Evolutionary conservation across 2,329 filamentous ascomycete species (phyloP), one percentile per base, ranked within the genome.

Genomic region (Scedosporium boydii): DNA sequence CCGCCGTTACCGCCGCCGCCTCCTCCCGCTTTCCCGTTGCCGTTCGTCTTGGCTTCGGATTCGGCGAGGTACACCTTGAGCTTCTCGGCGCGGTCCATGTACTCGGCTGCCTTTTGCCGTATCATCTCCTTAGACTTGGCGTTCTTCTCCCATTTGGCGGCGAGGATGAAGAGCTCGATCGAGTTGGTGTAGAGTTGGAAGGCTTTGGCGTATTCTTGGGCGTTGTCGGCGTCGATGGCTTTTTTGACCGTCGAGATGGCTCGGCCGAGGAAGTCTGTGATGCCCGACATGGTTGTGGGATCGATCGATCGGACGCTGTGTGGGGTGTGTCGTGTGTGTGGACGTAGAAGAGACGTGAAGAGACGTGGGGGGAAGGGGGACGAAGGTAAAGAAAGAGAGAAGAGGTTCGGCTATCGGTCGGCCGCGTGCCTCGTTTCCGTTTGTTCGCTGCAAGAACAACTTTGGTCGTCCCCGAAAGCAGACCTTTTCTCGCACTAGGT

Each of bases 71-170:
- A 95, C 62, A 88, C 86, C 77, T 99, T 99, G 67, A 99, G 85
- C 80, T 98, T 98, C 80, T 99, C 95, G 66, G 95, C 95, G 66
- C 95, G 91, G 77, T 97, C 93, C 89, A 99, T 96, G 81, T 99
- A 99, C 74, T 97, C 93, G 69, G 83, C 90, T 21, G 93, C 92
- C 80, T 98, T 98, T 69, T 90, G 87, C 69, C 95, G 89, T 75
- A 99, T 97, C 85, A 96, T 96, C 73, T 96, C 92, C 81, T 98
- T 98, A 66, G 91, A 93, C 70, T 93, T 93, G 66, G 90, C 87
- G 78, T 97, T 98, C 84, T 98, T 99, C 80, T 99, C 95, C 93
- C 93, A 99, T 82, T 99, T 99, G 64, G 99, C 83, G 41, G 95
- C 95, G 65, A 98, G 89, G 90, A 99, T 96, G 82, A 98, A 99